Evolutionary conservation across 2,329 filamentous ascomycete genomes (phyloP), one percentile per base, ranked within the genome.

Genomic region (Epichloe scottii): DNA sequence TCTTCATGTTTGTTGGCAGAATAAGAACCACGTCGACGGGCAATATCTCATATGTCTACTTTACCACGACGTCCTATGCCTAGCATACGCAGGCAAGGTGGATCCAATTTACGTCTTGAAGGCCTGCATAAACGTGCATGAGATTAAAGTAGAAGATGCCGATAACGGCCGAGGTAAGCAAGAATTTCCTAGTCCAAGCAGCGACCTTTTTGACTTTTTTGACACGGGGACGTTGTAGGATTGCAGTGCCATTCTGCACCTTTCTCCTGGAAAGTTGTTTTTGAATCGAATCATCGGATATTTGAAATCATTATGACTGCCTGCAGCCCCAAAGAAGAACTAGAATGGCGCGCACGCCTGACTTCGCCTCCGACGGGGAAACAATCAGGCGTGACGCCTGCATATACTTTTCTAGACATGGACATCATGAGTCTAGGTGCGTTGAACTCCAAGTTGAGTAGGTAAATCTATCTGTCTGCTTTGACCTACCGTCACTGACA

Each of bases 241-340:
- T 65, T 97, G 7, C 89, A 91, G 72, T 96, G 89, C 60, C 84
- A 93, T 56, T 87, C 86, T 3, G 87, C 87, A 1, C 82, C 87
- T 0, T 87, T 87, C 64, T 93, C 89, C 1, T 97, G 90, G 91
- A 98, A 97, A 64, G 61, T 96, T 11, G 75, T 88, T 3, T 96
- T 97, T 60, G 84, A 93, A 63, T 79, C 80, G 56, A 76, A 85
- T 51, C 79, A 85, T 57, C 81, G 86, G 53, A 72, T 91, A 49
- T 91, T 87, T 63, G 91, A 97, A 66, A 68, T 95, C 15, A 81
- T 96, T 40, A 75, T 95, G 69, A 94, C 86, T 57, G 91, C 89
- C 37, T 95, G 89, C 59, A 91, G 85, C 1, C 73, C 81, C 0
- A 80, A 77, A 40, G 91, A 98, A 63, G 88, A 93, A 60, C 71